phyloP scores from a whole-genome alignment of 495 filamentous ascomycete species.

The Parathielavia hyrcaniae region DNA sequence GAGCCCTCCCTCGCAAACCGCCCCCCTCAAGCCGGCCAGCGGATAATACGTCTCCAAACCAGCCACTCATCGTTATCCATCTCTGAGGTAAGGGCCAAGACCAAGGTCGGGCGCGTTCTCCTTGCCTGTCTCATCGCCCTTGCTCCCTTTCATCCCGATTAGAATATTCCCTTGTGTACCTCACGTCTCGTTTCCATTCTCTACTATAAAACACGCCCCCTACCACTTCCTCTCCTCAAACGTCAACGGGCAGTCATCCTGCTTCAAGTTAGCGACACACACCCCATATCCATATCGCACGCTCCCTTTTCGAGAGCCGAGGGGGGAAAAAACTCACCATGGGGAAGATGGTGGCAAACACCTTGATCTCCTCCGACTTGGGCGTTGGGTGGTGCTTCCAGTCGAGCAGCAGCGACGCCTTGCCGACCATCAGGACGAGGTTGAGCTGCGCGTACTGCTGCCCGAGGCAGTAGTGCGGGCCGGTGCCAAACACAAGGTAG shows the following conservation, averaged over 20 bases:
- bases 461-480: constrained; percentile 93
- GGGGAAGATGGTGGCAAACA: constrained; percentile 97
- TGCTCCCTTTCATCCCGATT: background rate
- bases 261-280: constrained; percentile 10
- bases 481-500: constrained; percentile 93
- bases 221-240: constrained; percentile 49
- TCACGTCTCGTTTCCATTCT: background rate
- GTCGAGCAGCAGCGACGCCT: constrained; percentile 82
- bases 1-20: constrained; percentile 1
- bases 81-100: background rate
- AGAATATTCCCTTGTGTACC: too few species aligned
- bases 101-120: too few species aligned
- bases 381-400: constrained; percentile 85
- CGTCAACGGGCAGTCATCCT: constrained; percentile 63
- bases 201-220: background rate
- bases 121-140: background rate
- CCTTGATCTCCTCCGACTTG: constrained; percentile 87
- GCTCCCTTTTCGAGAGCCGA: background rate
- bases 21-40: background rate
- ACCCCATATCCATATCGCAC: background rate
- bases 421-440: constrained; percentile 85
- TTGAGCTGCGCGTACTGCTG: constrained; percentile 91
- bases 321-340: constrained; percentile 76
- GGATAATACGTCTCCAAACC: background rate
- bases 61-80: constrained; percentile 3